Base-by-base conservation (phyloP, 1,284 basidiomycete species). In the Pholiota adiposa region DNA sequence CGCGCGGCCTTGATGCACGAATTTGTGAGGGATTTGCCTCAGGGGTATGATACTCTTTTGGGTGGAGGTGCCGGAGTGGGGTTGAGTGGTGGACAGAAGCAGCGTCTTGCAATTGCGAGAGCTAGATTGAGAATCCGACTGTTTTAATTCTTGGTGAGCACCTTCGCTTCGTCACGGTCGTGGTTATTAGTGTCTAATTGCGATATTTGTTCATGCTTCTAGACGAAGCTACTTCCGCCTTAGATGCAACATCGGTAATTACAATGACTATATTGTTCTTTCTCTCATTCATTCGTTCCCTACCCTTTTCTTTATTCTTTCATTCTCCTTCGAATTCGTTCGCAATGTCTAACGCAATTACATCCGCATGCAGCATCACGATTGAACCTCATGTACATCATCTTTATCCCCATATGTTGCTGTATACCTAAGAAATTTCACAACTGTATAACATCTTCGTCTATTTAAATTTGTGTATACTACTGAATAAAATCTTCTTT, bases 191-290 rank as follows among this genome's bases (percentile, higher is more conserved):
- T 25, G 5, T 27, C 11, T 36, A 14, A 50, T 12, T 54, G 23
- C 16, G 7, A 18, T 1, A n/a, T 23, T 27, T n/a, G n/a, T n/a
- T n/a, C n/a, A n/a, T n/a, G n/a, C n/a, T n/a, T 54, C 14, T 46
- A 96, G 97, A 98, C 71, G 97, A 99, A 79, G 93, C 94, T 1
- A 98, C 96, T 7, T 97, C 95, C 1, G 96, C 97, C 4, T 84
- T 99, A 59, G 97, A 99, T 75, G 86, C 90, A 19, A 92, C 91
- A 87, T 31, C 29, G 29, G 29, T 38, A 12, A 38, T n/a, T 4
- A 38, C 14, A 38, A 4, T 16, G 12, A 9, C 16, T 4, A 7
- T 33, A 4, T 14, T n/a, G 36, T n/a, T 7, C 14, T 4, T 14
- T 38, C 36, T 38, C 36, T 7, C 36, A 38, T n/a, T 3, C 4